A percentile compares a stretch with the other conserved stretches of the same genome.
Evolutionary conservation across 257 asterid species (phyloP).

Genomic region (Leptodermis oblonga): DNA sequence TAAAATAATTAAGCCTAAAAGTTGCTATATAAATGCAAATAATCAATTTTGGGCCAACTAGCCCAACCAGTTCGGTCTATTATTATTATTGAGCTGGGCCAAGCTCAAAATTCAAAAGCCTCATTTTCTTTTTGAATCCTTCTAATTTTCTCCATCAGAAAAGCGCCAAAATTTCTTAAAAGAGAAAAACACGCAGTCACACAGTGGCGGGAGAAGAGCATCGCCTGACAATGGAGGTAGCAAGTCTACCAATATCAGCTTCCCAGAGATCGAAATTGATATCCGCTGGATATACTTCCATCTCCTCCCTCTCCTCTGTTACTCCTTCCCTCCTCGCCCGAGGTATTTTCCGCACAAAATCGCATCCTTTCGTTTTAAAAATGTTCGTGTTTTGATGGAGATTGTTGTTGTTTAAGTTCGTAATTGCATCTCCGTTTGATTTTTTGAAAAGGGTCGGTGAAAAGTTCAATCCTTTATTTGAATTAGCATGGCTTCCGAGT

Average conservation of each 20-base stretch:
- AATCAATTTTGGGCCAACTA: background rate
- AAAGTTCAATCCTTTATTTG: background rate
- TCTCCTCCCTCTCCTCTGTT: slow-evolving; percentile 52
- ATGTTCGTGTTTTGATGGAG: background rate
- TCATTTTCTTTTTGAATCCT: too few species aligned
- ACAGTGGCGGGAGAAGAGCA: background rate
- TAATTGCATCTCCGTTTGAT: background rate
- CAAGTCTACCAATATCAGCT: slow-evolving; percentile 69
- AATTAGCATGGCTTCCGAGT: background rate
- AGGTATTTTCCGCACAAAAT: slow-evolving; percentile 30
- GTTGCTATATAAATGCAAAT: background rate
- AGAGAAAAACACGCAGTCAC: background rate
- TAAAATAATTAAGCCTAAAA: too few species aligned
- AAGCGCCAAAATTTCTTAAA: slow-evolving; percentile 10
- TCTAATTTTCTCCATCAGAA: too few species aligned
- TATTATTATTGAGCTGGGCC: background rate
- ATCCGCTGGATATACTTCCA: slow-evolving; percentile 67
- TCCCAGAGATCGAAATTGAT: slow-evolving; percentile 71
- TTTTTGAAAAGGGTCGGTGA: slow-evolving; percentile 1
- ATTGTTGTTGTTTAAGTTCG: background rate
- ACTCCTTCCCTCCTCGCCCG: slow-evolving; percentile 47
- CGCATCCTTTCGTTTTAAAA: background rate
- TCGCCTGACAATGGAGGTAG: slow-evolving; percentile 55
- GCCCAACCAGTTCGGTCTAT: background rate
- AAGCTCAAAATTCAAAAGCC: too few species aligned